These are phyloP conservation scores for Psidium guajava DNA, from an alignment of 345 rosid genomes.

Conservation along the genomic window DNA sequence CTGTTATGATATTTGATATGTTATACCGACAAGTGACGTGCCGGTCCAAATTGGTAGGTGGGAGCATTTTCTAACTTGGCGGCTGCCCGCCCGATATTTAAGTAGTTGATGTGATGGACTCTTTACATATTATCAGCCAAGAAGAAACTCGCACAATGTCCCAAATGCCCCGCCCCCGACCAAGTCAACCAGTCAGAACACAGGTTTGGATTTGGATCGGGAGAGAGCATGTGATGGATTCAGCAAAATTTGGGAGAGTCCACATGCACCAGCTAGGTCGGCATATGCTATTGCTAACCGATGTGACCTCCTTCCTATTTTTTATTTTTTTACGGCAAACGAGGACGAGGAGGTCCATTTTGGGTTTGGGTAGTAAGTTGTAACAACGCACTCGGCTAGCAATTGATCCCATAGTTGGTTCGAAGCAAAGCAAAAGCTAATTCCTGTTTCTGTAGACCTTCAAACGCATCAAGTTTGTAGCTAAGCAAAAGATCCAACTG, in stretches of 20 bases:
- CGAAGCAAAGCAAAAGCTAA: no score
- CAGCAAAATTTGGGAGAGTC: background rate
- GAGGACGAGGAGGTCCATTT: background rate
- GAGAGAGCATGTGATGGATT: background rate
- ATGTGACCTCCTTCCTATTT: no score
- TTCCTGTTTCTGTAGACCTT: no score
- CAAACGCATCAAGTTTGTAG: no score
- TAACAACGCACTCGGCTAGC: no score
- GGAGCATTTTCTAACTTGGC: background rate
- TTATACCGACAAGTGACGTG: background rate
- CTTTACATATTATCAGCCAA: background rate
- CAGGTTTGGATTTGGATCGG: background rate
- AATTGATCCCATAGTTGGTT: no score
- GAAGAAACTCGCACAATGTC: background rate
- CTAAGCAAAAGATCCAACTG: no score
- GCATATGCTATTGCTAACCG: background rate
- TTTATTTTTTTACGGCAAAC: no score
- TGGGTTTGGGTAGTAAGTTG: no score
- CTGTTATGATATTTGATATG: background rate
- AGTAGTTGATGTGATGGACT: background rate
- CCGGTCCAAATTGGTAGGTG: background rate
- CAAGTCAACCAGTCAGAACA: background rate
- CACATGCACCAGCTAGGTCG: background rate
- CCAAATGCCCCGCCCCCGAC: background rate
- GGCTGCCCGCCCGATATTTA: background rate